These are phyloP conservation scores for Claviceps digitariae DNA, from an alignment of 2,329 filamentous ascomycete genomes.

Conservation along the genomic window DNA sequence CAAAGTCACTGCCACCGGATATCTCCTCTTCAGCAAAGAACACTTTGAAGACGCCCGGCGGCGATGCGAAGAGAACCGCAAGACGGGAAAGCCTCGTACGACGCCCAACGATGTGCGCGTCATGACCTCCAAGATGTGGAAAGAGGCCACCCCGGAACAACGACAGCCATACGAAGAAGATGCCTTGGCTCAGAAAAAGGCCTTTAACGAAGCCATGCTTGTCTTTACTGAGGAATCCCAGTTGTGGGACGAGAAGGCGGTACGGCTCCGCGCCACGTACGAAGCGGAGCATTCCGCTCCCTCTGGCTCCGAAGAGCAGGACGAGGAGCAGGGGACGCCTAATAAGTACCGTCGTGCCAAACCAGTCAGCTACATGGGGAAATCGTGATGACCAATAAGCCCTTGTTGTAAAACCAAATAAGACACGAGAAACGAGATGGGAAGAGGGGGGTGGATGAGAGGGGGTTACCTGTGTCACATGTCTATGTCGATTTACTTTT, in stretches of 20 bases:
- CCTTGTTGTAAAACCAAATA: constrained; percentile 4
- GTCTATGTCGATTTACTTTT: background rate
- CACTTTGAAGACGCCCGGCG: constrained; percentile 50
- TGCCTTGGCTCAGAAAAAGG: constrained; percentile 55
- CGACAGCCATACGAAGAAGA: constrained; percentile 67
- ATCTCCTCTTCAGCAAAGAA: constrained; percentile 76
- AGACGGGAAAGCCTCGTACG: constrained; percentile 47
- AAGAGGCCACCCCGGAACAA: constrained; percentile 54
- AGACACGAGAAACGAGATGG: background rate
- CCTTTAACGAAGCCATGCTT: constrained; percentile 43
- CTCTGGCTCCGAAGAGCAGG: constrained; percentile 12
- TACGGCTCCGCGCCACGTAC: constrained; percentile 37
- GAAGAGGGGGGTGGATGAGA: background rate
- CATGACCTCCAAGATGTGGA: constrained; percentile 86
- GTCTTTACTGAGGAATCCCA: constrained; percentile 48
- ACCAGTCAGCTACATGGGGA: constrained; percentile 25
- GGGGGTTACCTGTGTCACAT: background rate
- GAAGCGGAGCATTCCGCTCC: constrained; percentile 35
- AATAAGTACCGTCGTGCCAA: constrained; percentile 23
- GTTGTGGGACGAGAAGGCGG: constrained; percentile 59
- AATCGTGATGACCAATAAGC: constrained; percentile 15
- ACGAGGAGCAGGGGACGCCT: constrained; percentile 9
- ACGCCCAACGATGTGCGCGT: constrained; percentile 71
- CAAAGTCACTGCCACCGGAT: constrained; percentile 70
- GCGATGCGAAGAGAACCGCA: constrained; percentile 51